Evolutionary conservation across 192 early-diverging fungal species (phyloP), one percentile per base, ranked within the genome.

Genomic region (Linnemannia schmuckeri): DNA sequence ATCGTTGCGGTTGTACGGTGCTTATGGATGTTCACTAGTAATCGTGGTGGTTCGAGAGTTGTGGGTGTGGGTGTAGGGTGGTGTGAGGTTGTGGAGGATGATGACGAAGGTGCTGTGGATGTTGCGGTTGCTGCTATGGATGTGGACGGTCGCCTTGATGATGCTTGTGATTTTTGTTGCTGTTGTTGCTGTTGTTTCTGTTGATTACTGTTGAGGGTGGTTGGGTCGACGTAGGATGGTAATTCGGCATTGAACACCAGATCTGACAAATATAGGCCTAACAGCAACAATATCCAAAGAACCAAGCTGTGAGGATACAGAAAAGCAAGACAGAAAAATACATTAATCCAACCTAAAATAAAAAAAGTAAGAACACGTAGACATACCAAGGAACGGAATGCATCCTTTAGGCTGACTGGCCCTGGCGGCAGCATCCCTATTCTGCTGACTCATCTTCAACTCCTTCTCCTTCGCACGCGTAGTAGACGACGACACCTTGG

Each of bases 301-400:
- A 22, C 47, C 2, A 52, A 18, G 5, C 18, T 15, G 18, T 20
- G 17, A 4, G 17, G 10, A 12, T 12, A 61, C 12, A 66, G 8
- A 66, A 66, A 66, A 15, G 4, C 12, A 22, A 22, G n/a, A 49
- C 24, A 24, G 8, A 61, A 0, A 10, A 30, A 61, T 3, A 37
- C 1, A 37, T 1, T n/a, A 61, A 61, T 18, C 1, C 6, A 24
- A 20, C 24, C 22, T 0, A 27, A 47, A 30, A 30, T 0, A 70
- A 72, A 46, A n/a, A 24, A 61, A 30, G 30, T 35, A 75, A 75
- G 9, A 27, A 7, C 2, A 9, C 24, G 49, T 22, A 22, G 49
- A 44, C 75, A 74, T 88, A 91, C 93, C 93, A 27, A 94, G 81
- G 75, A 94, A 93, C 0, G 93, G 93, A 66, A 94, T 92, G 52